These are phyloP conservation scores for Sugiyamaella mastotermitis DNA, from an alignment of 805 yeast species.

Conservation along the genomic window DNA sequence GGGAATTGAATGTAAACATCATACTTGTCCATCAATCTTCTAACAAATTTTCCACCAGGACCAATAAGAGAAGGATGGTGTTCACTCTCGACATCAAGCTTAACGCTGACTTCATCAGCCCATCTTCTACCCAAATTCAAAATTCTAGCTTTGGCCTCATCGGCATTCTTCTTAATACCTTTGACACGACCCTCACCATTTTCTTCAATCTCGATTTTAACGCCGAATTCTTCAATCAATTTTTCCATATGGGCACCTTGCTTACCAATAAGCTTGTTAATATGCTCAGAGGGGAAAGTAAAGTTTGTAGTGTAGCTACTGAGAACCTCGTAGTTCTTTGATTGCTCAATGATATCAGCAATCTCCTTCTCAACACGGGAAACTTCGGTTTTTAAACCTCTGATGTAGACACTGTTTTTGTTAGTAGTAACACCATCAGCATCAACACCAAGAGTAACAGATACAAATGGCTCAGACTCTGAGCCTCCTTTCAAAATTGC, in stretches of 20 bases:
- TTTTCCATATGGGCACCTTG: conserved; percentile 70
- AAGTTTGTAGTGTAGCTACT: conserved; percentile 41
- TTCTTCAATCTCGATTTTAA: conserved; percentile 67
- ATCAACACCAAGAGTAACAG: conserved; percentile 26
- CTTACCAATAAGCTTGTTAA: conserved; percentile 84
- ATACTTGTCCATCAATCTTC: conserved; percentile 83
- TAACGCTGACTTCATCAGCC: conserved; percentile 72
- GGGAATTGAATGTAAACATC: conserved; percentile 78
- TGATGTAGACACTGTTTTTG: conserved; percentile 49
- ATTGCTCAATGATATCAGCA: conserved; percentile 48
- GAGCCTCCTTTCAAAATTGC: conserved; percentile 34
- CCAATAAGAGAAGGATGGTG: conserved; percentile 84
- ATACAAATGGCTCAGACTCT: conserved; percentile 34
- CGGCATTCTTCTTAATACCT: conserved; percentile 77
- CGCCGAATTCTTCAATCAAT: conserved; percentile 67
- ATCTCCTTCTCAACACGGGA: conserved; percentile 47
- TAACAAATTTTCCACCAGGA: conserved; percentile 69
- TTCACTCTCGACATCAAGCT: conserved; percentile 64
- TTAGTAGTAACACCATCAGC: conserved; percentile 27
- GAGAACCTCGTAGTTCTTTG: conserved; percentile 43
- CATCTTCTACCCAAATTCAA: conserved; percentile 57
- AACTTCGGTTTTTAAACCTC: conserved; percentile 67
- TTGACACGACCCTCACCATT: conserved; percentile 51
- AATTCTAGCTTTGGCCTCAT: conserved; percentile 60
- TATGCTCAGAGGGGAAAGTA: conserved; percentile 57